Base-by-base conservation (phyloP, 2,329 filamentous ascomycete genomes). In the Clonostachys rosea region DNA sequence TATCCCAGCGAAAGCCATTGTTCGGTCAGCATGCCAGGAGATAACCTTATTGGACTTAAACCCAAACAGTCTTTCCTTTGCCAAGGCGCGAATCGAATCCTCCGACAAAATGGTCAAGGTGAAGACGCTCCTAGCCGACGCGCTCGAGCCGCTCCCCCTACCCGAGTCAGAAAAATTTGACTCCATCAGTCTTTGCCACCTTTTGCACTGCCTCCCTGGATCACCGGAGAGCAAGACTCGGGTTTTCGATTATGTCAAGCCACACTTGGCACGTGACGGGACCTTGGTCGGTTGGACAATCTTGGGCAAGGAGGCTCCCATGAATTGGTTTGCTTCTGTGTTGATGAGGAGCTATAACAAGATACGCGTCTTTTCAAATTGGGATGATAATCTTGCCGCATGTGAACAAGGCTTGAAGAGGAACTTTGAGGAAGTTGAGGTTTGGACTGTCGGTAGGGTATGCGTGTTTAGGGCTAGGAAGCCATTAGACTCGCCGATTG, bases 21-120 rank as follows among this genome's bases (percentile, higher is more conserved):
- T 9, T 30, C 24, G 3, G 24, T 30, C 24, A 8, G 9, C 8
- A 30, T 49, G 47, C 42, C 59, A 62, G 37, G 50, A 58, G 6
- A 51, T 72, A 5, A 62, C 64, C 2, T 58, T 72, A 11, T 53
- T 66, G 40, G 69, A 71, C 53, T 50, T 68, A 17, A 70, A 63
- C 43, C 49, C 50, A 2, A 56, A 61, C 40, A 55, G 65, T 1
- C 59, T 75, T 2, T 45, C 48, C 5, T 55, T 56, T 1, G 59
- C 69, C 3, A 54, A 50, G 45, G 45, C 43, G 14, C 55, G 61
- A 6, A 49, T 68, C 17, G 40, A 44, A 18, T 17, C 43, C 55
- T 37, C 52, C 49, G 11, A 50, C 50, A 33, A 50, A 52, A 33
- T 44, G 54, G 7, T 52, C 36, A 30, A 50, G 55, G 54, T 69